Base-by-base conservation (phyloP, 2,329 filamentous ascomycete genomes). In the Drechslerella stenobrocha region DNA sequence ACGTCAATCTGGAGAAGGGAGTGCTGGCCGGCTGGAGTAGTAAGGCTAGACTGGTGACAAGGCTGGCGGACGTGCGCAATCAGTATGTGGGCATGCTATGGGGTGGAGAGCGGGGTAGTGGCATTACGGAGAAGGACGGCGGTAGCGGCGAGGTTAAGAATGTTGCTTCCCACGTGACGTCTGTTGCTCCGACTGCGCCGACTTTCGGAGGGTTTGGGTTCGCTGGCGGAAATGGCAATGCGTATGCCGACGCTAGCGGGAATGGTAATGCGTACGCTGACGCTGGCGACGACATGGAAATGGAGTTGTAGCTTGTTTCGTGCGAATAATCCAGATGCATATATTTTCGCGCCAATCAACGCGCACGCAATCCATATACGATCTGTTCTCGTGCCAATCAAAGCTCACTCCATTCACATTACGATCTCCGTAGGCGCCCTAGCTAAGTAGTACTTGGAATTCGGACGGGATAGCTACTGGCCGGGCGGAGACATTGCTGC, bases 61-160 rank as follows among this genome's bases (percentile, higher is more conserved):
- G 55, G 44, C 30, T 67, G 50, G 63, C 50, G 22, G 63, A 67
- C 37, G 55, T 67, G 23, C 34, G 45, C 45, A 67, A 67, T 47
- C 63, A 60, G 42, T 67, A 67, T 34, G 63, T 60, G 37, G 63
- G 63, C 1, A 67, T 67, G 63, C 28, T 67, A 15, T 67, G 63
- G 63, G 63, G 63, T 15, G 55, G 53, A 2, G 63, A 67, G 24
- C 40, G 40, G 20, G 55, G 63, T 7, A 67, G 55, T 15, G 63
- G 63, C 50, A 35, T 67, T 47, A 67, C 63, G 3, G 63, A 67
- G 55, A 67, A 67, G 15, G 63, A 67, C 15, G 50, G 20, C 0
- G 18, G 20, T 3, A 45, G 28, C 2, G 47, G 24, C 1, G 30
- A 11, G 42, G 34, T 23, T 24, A 55, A 58, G 20, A 47, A 52